Conservation (phyloP, 345 rosid genomes). For the Eucalyptus brandiana region DNA sequence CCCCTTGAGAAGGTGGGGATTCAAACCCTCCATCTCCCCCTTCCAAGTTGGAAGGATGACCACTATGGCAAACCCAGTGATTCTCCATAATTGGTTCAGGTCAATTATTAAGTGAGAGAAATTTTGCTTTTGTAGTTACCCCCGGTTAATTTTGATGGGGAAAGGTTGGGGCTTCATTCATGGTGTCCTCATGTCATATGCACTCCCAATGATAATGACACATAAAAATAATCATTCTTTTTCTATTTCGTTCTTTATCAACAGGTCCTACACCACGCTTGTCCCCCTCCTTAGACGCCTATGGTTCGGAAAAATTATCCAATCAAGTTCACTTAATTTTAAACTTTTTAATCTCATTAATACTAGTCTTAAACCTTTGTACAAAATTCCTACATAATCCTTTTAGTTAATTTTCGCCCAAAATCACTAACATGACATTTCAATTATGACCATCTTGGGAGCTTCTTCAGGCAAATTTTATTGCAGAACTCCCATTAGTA, state of each 20-base stretch:
- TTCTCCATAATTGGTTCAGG: neutral
- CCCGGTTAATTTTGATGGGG: neutral
- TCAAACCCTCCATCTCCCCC: too few species aligned
- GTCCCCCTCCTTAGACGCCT: neutral
- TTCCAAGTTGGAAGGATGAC: too few species aligned
- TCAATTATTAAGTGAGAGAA: neutral
- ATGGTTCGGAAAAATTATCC: neutral
- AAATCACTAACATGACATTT: accelerated
- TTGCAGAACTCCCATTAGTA: neutral
- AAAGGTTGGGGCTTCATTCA: neutral
- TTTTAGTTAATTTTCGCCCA: accelerated
- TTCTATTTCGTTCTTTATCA: neutral
- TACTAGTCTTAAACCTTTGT: accelerated
- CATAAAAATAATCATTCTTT: neutral
- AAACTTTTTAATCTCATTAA: neutral
- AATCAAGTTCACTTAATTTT: neutral
- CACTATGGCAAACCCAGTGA: too few species aligned
- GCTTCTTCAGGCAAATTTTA: neutral
- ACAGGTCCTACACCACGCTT: neutral
- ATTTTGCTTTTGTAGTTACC: neutral
- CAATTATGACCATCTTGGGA: neutral
- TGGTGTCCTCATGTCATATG: neutral
- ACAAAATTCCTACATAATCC: accelerated
- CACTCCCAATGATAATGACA: neutral
- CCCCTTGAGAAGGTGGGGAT: too few species aligned